These are phyloP conservation scores for Phialophora macrospora DNA, from an alignment of 2,329 filamentous ascomycete genomes.

Conservation along the genomic window DNA sequence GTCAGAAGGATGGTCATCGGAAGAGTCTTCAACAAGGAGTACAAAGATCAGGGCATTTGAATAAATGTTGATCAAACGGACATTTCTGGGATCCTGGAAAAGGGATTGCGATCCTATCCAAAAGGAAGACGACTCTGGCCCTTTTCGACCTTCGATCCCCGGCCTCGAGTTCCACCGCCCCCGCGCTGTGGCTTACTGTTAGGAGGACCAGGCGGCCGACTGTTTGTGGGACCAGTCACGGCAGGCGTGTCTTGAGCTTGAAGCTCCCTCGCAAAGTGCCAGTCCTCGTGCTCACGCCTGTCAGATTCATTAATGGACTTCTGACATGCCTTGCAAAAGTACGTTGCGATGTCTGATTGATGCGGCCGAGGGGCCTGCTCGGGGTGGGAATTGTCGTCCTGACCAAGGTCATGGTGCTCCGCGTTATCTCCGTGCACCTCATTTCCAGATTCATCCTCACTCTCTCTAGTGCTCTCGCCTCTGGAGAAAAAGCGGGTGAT, in stretches of 20 bases:
- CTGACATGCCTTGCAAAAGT: constrained; percentile 69
- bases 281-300: constrained; percentile 81
- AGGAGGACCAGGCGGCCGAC: constrained; percentile 31
- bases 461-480: constrained; percentile 43
- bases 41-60: constrained; percentile 48
- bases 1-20: constrained; percentile 94
- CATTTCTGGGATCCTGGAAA: constrained; percentile 28
- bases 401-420: constrained; percentile 27
- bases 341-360: constrained; percentile 40
- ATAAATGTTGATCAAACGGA: neutral
- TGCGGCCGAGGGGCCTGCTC: constrained; percentile 10
- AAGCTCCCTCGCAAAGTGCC: constrained; percentile 90
- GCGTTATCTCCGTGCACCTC: constrained; percentile 25
- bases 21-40: constrained; percentile 87
- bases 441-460: constrained; percentile 38
- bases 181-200: constrained; percentile 33
- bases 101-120: constrained; percentile 31
- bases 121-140: constrained; percentile 40
- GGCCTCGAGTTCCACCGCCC: constrained; percentile 27
- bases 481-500: constrained; percentile 65
- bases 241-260: constrained; percentile 65
- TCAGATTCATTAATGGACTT: constrained; percentile 63
- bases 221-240: constrained; percentile 35
- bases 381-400: constrained; percentile 22
- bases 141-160: constrained; percentile 33